These are phyloP conservation scores for Boletus hoseneyae DNA, from an alignment of 1,284 basidiomycete genomes.

Conservation along the genomic window DNA sequence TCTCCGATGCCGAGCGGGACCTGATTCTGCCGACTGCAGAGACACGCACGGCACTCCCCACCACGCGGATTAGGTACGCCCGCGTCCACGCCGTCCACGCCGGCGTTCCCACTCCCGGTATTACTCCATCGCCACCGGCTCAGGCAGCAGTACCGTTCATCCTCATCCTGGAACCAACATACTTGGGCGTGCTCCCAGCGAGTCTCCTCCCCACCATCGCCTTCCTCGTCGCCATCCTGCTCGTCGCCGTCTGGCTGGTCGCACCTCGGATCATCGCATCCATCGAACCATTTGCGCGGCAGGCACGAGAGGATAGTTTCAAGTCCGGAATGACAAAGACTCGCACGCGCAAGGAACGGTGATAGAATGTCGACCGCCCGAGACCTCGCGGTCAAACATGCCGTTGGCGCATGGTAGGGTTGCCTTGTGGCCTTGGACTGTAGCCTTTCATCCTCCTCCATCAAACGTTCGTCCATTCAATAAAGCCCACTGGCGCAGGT, in stretches of 20 bases:
- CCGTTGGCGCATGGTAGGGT: conserved; percentile 23
- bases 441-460: not conserved
- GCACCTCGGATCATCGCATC: conserved; percentile 32
- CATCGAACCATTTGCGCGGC: conserved; percentile 33
- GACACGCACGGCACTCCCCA: not conserved
- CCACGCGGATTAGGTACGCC: conserved; percentile 47
- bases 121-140: conserved; percentile 1
- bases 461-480: conserved; percentile 8
- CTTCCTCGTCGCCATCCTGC: conserved; percentile 35
- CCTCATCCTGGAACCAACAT: conserved; percentile 55
- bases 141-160: conserved; percentile 41
- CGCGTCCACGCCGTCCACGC: conserved; percentile 51
- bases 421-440: not conserved
- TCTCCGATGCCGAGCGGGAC: conserved; percentile 3
- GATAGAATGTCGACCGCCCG: conserved; percentile 7
- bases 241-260: conserved; percentile 25
- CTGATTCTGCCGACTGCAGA: not conserved
- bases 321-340: not conserved
- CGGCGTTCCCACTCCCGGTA: conserved; percentile 45
- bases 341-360: conserved; percentile 19
- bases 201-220: conserved; percentile 47
- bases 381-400: conserved; percentile 17
- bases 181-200: conserved; percentile 55
- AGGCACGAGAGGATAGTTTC: conserved; percentile 34
- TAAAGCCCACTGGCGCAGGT: conserved; percentile 1